phyloP scores from a whole-genome alignment of 2,329 filamentous ascomycete species.

The Ascocoryne sarcoides region DNA sequence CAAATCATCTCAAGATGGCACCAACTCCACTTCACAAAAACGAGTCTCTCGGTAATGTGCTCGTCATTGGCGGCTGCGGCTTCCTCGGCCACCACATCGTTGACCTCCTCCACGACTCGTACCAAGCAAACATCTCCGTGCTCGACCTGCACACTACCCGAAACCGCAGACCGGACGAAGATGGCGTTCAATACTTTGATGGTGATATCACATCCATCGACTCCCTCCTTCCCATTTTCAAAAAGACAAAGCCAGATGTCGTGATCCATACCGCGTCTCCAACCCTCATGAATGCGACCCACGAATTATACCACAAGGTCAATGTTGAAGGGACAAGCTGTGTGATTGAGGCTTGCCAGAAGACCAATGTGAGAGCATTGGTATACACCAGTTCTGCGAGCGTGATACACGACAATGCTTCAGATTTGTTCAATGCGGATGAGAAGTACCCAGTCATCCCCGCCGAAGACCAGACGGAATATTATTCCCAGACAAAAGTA shows the following conservation, averaged over 20 bases:
- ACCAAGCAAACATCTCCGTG: constrained; percentile 51
- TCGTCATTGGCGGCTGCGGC: constrained; percentile 76
- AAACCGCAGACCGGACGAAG: constrained; percentile 50
- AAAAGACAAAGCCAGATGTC: constrained; percentile 62
- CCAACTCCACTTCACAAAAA: constrained; percentile 10
- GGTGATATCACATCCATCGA: constrained; percentile 66
- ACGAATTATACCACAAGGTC: constrained; percentile 64
- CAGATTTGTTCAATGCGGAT: constrained; percentile 67
- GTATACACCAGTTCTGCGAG: constrained; percentile 90
- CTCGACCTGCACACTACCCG: constrained; percentile 63
- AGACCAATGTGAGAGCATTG: constrained; percentile 66
- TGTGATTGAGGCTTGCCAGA: constrained; percentile 64
- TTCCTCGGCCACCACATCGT: constrained; percentile 80
- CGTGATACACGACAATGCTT: constrained; percentile 72
- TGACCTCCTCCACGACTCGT: constrained; percentile 51
- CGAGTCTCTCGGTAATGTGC: constrained; percentile 52
- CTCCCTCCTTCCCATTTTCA: constrained; percentile 54
- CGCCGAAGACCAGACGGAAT: constrained; percentile 62
- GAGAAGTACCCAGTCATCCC: constrained; percentile 72
- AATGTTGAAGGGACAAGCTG: constrained; percentile 81
- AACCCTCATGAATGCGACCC: constrained; percentile 41
- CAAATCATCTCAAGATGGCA: constrained; percentile 8
- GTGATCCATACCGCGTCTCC: constrained; percentile 89
- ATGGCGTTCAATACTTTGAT: constrained; percentile 58
- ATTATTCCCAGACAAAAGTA: constrained; percentile 81